Evolutionary conservation across 2,329 filamentous ascomycete species (phyloP).

Genomic region (Colletotrichum destructivum): DNA sequence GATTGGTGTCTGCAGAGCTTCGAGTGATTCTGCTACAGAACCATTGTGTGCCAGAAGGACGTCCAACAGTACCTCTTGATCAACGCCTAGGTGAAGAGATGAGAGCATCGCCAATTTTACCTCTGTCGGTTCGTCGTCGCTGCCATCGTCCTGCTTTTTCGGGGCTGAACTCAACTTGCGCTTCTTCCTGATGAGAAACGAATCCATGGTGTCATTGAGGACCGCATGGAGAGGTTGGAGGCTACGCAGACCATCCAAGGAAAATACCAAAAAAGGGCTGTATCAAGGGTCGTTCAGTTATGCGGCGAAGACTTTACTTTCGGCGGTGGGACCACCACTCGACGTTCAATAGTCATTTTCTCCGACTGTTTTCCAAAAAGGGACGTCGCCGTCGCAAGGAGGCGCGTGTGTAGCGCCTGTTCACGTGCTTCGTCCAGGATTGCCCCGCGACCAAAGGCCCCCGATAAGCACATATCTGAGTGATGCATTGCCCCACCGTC

Average conservation of each 20-base stretch:
- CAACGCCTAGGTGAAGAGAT: slow-evolving; percentile 78
- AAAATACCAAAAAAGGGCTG: neutral
- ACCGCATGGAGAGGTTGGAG: neutral
- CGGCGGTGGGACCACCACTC: neutral
- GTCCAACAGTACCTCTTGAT: slow-evolving; percentile 81
- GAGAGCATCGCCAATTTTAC: slow-evolving; percentile 88
- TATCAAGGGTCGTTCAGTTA: neutral
- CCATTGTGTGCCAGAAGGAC: slow-evolving; percentile 84
- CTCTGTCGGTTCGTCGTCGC: slow-evolving; percentile 87
- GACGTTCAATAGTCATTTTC: neutral
- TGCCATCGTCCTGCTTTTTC: slow-evolving; percentile 57
- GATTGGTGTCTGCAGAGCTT: slow-evolving; percentile 62
- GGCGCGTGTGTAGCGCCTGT: slow-evolving; percentile 29
- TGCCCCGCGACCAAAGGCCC: neutral
- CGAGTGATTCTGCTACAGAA: slow-evolving; percentile 76
- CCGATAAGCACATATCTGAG: slow-evolving; percentile 34
- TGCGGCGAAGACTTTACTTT: neutral
- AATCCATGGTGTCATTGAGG: slow-evolving; percentile 63
- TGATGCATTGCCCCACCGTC: slow-evolving; percentile 24
- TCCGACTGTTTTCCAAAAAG: neutral
- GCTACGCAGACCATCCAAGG: neutral
- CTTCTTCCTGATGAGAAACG: slow-evolving; percentile 70
- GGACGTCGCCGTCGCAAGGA: slow-evolving; percentile 11
- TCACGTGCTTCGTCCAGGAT: slow-evolving; percentile 15
- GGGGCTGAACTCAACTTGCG: slow-evolving; percentile 57